Evolutionary conservation across 2,329 filamentous ascomycete species (phyloP), one percentile per base, ranked within the genome.

Genomic region (Stagonosporopsis vannaccii): DNA sequence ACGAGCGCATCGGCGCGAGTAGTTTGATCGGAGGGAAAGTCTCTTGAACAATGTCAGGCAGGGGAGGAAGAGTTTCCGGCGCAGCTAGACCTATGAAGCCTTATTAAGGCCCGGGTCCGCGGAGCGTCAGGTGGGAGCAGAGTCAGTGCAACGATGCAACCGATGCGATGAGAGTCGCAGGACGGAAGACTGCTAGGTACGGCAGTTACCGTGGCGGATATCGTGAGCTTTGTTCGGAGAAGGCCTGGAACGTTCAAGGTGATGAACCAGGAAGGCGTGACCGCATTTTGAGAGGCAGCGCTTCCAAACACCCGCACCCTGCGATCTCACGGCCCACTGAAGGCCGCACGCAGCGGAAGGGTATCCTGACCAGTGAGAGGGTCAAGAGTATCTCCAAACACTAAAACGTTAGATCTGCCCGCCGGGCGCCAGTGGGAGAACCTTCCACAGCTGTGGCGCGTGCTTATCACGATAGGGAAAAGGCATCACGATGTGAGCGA

Each of bases 181-280:
- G 41, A 37, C 36, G 30, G 53, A n/a, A 43, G 30, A 30, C 36
- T 35, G 36, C 47, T 51, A 39, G 6, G 39, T 51, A 30, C 26
- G 53, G 53, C 47, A 48, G 47, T 41, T 56, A 42, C 22, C n/a
- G 47, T 56, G 53, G 53, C 53, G 53, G 42, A 51, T 42, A 47
- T 56, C 53, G 23, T 23, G 47, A 46, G 22, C 37, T 33, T 6
- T 36, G 26, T 22, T 26, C 35, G 12, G 30, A 30, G 23, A 11
- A 19, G 42, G 45, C 35, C 45, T 49, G 26, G 26, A 39, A 23
- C 23, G 32, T 12, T 3, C 20, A 23, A n/a, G 28, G 28, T 7
- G 13, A 22, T 25, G 35, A 30, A 23, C 22, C 13, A n/a, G 30
- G 37, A 20, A 19, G 22, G n/a, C 30, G 17, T 33, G 44, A 43